Evolutionary conservation across 352 stramenopile genomes (phyloP), one percentile per base, ranked within the genome.

Genomic region (Phytophthora pisi): DNA sequence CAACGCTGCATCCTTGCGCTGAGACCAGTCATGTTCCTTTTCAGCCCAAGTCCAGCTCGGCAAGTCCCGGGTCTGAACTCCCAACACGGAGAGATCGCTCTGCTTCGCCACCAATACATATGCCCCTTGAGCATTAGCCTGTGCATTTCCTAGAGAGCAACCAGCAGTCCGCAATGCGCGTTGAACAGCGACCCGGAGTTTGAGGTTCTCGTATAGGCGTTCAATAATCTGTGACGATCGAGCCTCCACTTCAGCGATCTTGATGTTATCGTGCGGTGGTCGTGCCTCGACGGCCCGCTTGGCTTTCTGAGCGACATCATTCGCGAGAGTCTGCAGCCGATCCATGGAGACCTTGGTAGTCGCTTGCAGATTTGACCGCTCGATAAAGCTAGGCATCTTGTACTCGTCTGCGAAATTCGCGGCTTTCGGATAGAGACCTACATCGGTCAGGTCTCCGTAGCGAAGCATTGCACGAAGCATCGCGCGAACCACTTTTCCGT

Each of bases 171-270:
- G 75, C 31, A 96, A 58, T 0, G 86, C 86, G 7, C 86, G 86
- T 64, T 96, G 88, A 47, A 96, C 82, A 28, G 86, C 88, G 7
- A 96, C 80, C 5, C 88, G 84, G 2, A 96, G 76, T 68, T 96
- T 96, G 3, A 96, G 64, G 61, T 96, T 96, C 38, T 96, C 88
- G 47, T 93, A 94, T 53, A 96, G 66, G 3, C 88, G 82, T 70
- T 94, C 88, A 54, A 96, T 82, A 53, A 96, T 74, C 49, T 91
- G 82, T 10, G 75, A 84, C 38, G 88, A 75, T 61, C 79, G 88
- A 50, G 91, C 78, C 45, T 96, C 88, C 7, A 95, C 85, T 26
- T 96, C 88, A 3, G 53, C 75, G 52, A 81, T 91, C 64, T 93
- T 95, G 42, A 92, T 85, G 38, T 59, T 82, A 62, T 96, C 88